phyloP scores from a whole-genome alignment of 2,329 filamentous ascomycete genomes.

The Penicillium sp. region DNA sequence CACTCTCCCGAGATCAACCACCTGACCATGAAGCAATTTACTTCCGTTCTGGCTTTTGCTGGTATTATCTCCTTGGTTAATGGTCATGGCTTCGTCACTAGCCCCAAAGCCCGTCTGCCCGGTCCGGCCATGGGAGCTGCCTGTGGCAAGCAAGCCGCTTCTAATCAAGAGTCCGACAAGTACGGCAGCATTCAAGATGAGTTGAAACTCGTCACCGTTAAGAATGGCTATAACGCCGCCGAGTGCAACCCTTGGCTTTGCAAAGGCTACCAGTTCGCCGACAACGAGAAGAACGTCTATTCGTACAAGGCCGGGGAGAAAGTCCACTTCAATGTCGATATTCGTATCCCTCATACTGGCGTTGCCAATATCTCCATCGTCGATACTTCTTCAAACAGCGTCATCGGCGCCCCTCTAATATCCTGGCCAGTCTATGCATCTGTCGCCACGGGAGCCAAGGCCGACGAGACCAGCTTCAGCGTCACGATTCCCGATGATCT shows the following conservation, averaged over 20 bases:
- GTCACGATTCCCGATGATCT: constrained; percentile 34
- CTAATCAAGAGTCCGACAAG: constrained; percentile 54
- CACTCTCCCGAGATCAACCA: constrained; percentile 31
- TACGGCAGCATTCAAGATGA: constrained; percentile 59
- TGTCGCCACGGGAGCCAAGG: constrained; percentile 26
- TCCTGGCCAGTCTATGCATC: constrained; percentile 35
- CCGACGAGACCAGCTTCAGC: constrained; percentile 32
- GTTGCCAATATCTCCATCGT: constrained; percentile 52
- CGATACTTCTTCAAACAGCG: constrained; percentile 45
- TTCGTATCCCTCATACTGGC: constrained; percentile 50
- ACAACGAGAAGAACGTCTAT: constrained; percentile 55
- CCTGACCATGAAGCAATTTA: constrained; percentile 39
- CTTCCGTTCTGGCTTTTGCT: constrained; percentile 44
- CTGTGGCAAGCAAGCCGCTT: constrained; percentile 56
- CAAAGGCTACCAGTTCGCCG: constrained; percentile 59
- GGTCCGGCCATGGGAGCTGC: constrained; percentile 53
- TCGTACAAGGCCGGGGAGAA: constrained; percentile 50
- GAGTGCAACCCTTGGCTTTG: constrained; percentile 56
- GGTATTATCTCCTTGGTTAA: constrained; percentile 49
- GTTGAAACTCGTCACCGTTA: constrained; percentile 49
- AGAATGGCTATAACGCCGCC: constrained; percentile 50
- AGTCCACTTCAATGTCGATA: constrained; percentile 45
- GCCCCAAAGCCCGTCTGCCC: constrained; percentile 51
- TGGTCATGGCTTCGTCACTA: constrained; percentile 55
- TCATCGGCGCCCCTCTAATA: constrained; percentile 38